phyloP scores from a whole-genome alignment of 331 rosid species.

The Telfairia occidentalis region DNA sequence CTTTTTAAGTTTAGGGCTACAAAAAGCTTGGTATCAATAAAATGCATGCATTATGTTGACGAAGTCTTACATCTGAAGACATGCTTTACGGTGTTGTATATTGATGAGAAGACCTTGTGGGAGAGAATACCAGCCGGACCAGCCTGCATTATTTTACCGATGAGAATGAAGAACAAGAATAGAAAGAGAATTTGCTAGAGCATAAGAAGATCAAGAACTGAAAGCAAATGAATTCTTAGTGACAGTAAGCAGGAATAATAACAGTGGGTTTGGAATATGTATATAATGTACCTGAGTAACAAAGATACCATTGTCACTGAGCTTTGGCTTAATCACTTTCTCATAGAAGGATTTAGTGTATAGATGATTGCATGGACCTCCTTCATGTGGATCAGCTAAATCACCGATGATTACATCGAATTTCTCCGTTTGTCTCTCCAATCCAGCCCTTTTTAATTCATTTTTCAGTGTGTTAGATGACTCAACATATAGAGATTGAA shows the following conservation, averaged over 20 bases:
- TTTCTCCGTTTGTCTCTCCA: conserved; percentile 18
- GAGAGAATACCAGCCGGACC: conserved; percentile 26
- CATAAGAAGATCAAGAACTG: not conserved
- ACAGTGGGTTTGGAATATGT: not conserved
- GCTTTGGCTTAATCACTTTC: conserved; percentile 21
- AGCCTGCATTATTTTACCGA: conserved; percentile 8
- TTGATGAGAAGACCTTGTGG: conserved; percentile 25
- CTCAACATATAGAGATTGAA: not conserved
- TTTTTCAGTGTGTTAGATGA: not conserved
- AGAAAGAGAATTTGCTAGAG: no score
- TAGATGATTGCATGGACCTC: conserved; percentile 28
- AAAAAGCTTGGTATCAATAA: not conserved
- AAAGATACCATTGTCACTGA: conserved; percentile 23
- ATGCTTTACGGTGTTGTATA: conserved; percentile 22
- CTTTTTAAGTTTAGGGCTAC: not conserved
- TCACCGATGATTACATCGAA: conserved; percentile 28
- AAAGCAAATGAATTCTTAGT: not conserved
- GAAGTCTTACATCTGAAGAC: conserved; percentile 17
- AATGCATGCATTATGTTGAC: not conserved
- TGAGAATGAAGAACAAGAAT: not conserved
- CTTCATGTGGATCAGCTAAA: conserved; percentile 25
- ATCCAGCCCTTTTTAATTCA: conserved; percentile 17
- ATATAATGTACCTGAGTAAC: conserved; percentile 20
- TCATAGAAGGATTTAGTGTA: conserved; percentile 23
- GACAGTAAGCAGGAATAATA: not conserved